A percentile compares a stretch with the other conserved stretches of the same genome.
Conservation (phyloP, 768 basidiomycete genomes). For the Trametes maxima region DNA sequence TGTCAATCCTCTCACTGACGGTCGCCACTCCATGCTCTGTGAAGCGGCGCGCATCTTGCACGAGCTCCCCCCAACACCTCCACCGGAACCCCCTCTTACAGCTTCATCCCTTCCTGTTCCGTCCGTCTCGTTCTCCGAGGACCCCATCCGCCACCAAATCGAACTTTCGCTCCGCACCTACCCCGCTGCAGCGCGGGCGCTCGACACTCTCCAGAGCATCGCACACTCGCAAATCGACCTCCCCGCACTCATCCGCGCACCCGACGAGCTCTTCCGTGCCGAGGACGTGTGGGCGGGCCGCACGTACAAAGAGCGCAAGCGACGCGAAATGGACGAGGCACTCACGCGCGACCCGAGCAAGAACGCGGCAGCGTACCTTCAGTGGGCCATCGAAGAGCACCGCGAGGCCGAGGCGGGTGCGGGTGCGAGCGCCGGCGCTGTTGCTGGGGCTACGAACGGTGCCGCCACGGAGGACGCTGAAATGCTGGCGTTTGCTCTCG, state of each 20-base stretch:
- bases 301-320: constrained; percentile 38
- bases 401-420: constrained; percentile 29
- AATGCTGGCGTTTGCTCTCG: constrained; percentile 57
- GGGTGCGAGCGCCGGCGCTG: constrained; percentile 8
- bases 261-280: constrained; percentile 44
- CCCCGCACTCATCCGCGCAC: constrained; percentile 42
- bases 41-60: constrained; percentile 27
- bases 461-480: constrained; percentile 45
- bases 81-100: background rate
- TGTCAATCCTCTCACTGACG: constrained; percentile 44
- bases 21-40: constrained; percentile 41
- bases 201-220: constrained; percentile 25
- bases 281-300: constrained; percentile 39
- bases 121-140: background rate
- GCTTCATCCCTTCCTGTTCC: background rate
- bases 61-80: constrained; percentile 16
- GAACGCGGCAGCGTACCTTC: constrained; percentile 33
- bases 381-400: constrained; percentile 35
- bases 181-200: constrained; percentile 24
- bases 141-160: constrained; percentile 23
- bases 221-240: constrained; percentile 40
- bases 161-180: constrained; percentile 23
- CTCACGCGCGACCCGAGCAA: constrained; percentile 36
- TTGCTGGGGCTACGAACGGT: constrained; percentile 6
- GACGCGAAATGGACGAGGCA: constrained; percentile 27